Base-by-base conservation (phyloP, 768 basidiomycete genomes). In the Astraeus odoratus region DNA sequence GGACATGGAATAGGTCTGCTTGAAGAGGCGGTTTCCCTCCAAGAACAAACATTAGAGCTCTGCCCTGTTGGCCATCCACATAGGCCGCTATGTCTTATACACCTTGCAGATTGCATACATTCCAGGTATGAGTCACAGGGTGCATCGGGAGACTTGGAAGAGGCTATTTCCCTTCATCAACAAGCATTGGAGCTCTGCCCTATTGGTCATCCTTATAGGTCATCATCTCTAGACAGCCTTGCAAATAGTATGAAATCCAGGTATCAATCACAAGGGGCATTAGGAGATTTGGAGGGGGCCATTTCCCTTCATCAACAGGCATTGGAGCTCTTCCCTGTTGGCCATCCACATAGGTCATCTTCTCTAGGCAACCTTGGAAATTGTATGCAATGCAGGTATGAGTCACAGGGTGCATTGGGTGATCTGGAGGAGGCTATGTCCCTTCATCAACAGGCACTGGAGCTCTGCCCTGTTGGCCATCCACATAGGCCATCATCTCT, bases 291-390 rank as follows among this genome's bases (percentile, higher is more conserved):
- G 35, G 35, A 36, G 5, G 35, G n/a, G n/a, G 16, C 20, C n/a
- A 36, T 36, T 18, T 18, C n/a, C 5, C 20, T 36, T 20, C 12
- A 26, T 25, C 41, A 18, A 12, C 20, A 3, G 16, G 31, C 33
- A 6, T 22, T 35, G 15, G 19, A 27, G 6, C 22, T 27, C 15
- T 12, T 23, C 7, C 35, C 35, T 13, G 9, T 6, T 9, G 35
- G 12, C 20, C 35, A 36, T 12, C 45, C 54, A 15, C 5, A 35
- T 15, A 15, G 20, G 24, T 45, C 56, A 45, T 46, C 55, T 22
- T 31, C 41, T 36, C 49, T 54, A 12, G 39, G 42, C 23, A 42
- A 48, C 26, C 52, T 44, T 13, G 42, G 2, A n/a, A n/a, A n/a
- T 23, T 12, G 30, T 6, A 29, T 13, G 27, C 13, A 29, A 13